A percentile compares a stretch with the other conserved stretches of the same genome.
These are phyloP conservation scores for Fusarium sp. DNA, from an alignment of 2,329 filamentous ascomycete species.

Conservation along the genomic window DNA sequence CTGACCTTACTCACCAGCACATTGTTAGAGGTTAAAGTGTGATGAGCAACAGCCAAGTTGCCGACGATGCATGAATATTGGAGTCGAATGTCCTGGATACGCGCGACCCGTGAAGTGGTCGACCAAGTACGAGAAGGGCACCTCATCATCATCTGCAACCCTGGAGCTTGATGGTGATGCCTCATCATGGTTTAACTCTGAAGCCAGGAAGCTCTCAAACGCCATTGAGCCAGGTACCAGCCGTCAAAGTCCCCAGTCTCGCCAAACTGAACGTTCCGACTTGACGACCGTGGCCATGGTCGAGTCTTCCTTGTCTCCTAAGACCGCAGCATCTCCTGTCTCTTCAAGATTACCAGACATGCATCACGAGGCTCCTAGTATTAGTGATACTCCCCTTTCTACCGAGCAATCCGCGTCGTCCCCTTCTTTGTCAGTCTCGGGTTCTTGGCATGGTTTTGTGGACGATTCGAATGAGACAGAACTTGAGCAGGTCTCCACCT, in stretches of 20 bases:
- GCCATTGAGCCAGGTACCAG: background rate
- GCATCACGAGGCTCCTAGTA: background rate
- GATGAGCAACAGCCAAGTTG: slow-evolving; percentile 32
- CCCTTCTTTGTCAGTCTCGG: background rate
- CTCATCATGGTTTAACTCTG: background rate
- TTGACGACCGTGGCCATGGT: background rate
- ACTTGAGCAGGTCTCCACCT: background rate
- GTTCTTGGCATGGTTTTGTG: background rate
- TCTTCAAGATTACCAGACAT: background rate
- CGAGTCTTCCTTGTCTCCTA: background rate
- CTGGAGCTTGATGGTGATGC: accelerated
- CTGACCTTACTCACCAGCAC: background rate
- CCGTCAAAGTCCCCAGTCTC: background rate
- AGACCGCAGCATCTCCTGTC: background rate
- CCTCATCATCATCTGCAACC: accelerated
- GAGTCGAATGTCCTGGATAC: slow-evolving; percentile 29
- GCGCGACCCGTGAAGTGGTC: slow-evolving; percentile 34
- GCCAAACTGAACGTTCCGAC: background rate
- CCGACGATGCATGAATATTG: slow-evolving; percentile 22
- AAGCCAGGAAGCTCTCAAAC: background rate
- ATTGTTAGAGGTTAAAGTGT: slow-evolving; percentile 29
- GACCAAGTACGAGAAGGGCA: slow-evolving; percentile 29
- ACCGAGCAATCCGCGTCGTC: background rate
- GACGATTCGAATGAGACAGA: background rate
- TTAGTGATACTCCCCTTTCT: background rate